These are phyloP conservation scores for Xenosphaeropsis pyriputrescens DNA, from an alignment of 2,329 filamentous ascomycete genomes.

Conservation along the genomic window DNA sequence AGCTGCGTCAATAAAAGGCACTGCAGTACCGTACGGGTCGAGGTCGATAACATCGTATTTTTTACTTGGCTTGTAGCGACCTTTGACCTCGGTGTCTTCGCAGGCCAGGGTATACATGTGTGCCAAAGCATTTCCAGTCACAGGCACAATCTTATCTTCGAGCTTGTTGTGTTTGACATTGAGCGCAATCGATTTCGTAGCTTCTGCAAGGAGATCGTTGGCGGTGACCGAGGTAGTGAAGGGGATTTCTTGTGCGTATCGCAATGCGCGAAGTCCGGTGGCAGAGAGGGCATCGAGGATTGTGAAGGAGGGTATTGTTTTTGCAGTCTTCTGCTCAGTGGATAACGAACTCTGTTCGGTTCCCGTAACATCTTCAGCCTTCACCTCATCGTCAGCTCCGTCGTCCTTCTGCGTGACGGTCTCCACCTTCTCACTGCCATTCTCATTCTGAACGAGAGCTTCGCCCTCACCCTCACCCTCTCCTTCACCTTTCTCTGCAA, in stretches of 20 bases:
- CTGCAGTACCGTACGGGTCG: slow-evolving; percentile 89
- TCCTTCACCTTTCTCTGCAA: slow-evolving; percentile 1
- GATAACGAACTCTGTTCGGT: neutral
- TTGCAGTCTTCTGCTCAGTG: neutral
- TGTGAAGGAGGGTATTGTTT: slow-evolving; percentile 36
- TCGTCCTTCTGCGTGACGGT: neutral
- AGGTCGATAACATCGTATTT: slow-evolving; percentile 91
- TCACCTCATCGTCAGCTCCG: neutral
- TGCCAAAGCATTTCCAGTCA: slow-evolving; percentile 68
- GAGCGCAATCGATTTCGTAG: slow-evolving; percentile 65
- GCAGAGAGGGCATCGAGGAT: slow-evolving; percentile 92
- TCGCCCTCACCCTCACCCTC: neutral
- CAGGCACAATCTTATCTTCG: slow-evolving; percentile 53
- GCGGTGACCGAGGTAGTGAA: slow-evolving; percentile 71
- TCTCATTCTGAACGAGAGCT: neutral
- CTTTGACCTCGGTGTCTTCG: slow-evolving; percentile 16
- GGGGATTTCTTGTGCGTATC: slow-evolving; percentile 84
- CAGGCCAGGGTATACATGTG: slow-evolving; percentile 76
- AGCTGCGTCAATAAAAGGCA: slow-evolving; percentile 82
- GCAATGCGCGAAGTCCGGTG: slow-evolving; percentile 77
- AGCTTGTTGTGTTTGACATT: slow-evolving; percentile 79
- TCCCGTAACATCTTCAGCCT: neutral
- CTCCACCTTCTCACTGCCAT: neutral
- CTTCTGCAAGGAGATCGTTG: slow-evolving; percentile 73
- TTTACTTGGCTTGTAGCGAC: slow-evolving; percentile 25